Evolutionary conservation across 2,329 filamentous ascomycete genomes (phyloP).

Genomic region (Neonectria coccinea): DNA sequence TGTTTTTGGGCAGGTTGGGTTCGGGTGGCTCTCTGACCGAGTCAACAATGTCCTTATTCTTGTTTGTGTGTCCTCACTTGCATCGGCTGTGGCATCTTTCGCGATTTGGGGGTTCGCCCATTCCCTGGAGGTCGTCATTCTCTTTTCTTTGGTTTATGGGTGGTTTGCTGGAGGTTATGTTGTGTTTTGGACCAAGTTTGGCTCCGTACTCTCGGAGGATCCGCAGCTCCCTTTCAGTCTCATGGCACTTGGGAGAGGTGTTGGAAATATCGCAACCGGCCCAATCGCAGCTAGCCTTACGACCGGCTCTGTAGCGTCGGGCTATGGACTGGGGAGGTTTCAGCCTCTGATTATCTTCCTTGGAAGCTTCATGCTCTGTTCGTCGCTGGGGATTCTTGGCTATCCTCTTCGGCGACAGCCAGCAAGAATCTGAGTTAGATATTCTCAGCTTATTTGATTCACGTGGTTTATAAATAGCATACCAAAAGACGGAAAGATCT

Average conservation of each 20-base stretch:
- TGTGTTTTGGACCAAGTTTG: constrained; percentile 45
- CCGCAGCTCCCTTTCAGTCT: constrained; percentile 43
- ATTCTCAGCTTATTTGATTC: not conserved
- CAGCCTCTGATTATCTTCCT: constrained; percentile 34
- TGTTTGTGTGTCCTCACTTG: constrained; percentile 55
- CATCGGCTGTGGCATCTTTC: constrained; percentile 61
- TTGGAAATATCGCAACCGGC: constrained; percentile 45
- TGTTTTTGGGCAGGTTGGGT: constrained; percentile 58
- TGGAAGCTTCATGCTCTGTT: constrained; percentile 33
- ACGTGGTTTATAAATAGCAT: too few species aligned
- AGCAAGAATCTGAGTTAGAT: not conserved
- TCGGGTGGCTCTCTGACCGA: constrained; percentile 60
- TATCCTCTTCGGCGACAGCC: constrained; percentile 15
- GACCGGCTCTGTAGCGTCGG: constrained; percentile 26
- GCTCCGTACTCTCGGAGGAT: constrained; percentile 44
- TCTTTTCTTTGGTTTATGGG: constrained; percentile 67
- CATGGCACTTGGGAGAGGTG: constrained; percentile 47
- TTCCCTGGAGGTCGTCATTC: constrained; percentile 56
- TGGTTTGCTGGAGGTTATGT: constrained; percentile 63
- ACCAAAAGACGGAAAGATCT: not conserved
- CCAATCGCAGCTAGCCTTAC: constrained; percentile 42
- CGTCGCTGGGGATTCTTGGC: constrained; percentile 27
- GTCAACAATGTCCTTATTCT: constrained; percentile 60
- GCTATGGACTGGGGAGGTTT: constrained; percentile 32
- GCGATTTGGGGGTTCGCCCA: constrained; percentile 66